phyloP scores from a whole-genome alignment of 1,284 basidiomycete species.

The Ceratobasidium sp. region DNA sequence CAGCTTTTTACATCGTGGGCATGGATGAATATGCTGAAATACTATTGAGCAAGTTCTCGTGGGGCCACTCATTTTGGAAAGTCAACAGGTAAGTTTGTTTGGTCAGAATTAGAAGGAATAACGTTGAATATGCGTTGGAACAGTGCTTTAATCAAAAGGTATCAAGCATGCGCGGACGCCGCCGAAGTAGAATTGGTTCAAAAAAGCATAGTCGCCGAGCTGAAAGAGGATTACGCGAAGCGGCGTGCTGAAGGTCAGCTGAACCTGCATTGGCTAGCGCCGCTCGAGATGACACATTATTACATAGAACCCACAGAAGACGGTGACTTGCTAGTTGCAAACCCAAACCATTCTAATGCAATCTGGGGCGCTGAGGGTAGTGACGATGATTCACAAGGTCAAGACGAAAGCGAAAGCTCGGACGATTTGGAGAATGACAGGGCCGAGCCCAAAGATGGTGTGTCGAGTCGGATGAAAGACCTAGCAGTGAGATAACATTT shows the following conservation, averaged over 20 bases:
- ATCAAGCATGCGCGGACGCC: conserved; percentile 73
- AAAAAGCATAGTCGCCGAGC: conserved; percentile 76
- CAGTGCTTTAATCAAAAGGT: conserved; percentile 73
- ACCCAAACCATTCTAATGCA: conserved; percentile 62
- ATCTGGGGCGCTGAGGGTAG: conserved; percentile 48
- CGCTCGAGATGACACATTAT: conserved; percentile 9
- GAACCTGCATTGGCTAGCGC: neutral
- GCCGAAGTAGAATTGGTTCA: conserved; percentile 74
- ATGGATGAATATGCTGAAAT: conserved; percentile 82
- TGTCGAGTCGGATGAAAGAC: conserved; percentile 11
- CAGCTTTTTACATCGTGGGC: conserved; percentile 91
- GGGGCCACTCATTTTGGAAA: conserved; percentile 86
- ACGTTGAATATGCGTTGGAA: conserved; percentile 47
- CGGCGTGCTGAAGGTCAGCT: conserved; percentile 61
- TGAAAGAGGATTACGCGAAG: conserved; percentile 70
- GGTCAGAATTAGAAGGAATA: neutral
- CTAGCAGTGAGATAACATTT: conserved; percentile 36
- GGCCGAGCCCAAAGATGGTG: conserved; percentile 43
- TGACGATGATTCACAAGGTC: conserved; percentile 40
- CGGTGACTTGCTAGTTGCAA: conserved; percentile 64
- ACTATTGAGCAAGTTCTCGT: conserved; percentile 82
- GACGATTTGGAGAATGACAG: conserved; percentile 42
- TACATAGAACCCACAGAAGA: conserved; percentile 55
- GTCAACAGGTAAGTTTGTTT: conserved; percentile 73
- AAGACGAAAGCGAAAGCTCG: conserved; percentile 11